Evolutionary conservation across 768 basidiomycete genomes (phyloP), one percentile per base, ranked within the genome.

Genomic region (Floccularia luteovirens): DNA sequence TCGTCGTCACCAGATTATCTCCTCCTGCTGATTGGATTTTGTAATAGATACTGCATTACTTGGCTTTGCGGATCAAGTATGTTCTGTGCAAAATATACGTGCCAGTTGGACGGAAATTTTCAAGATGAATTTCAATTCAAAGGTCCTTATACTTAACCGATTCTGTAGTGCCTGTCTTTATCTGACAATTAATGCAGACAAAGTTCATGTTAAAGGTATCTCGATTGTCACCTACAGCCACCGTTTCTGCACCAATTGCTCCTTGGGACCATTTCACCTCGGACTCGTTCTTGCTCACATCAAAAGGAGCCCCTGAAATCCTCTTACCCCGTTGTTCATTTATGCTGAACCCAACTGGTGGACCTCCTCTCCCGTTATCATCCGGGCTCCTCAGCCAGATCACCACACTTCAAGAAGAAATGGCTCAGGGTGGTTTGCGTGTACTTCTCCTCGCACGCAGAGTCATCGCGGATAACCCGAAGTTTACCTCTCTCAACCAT

Each of bases 381-480:
- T 23, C 43, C 2, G 41, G 43, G 7, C 52, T 52, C 4, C 56
- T 59, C 24, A 50, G 55, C 4, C 44, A 52, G 2, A 57, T 72
- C 17, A 44, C 54, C 4, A 53, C 56, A 1, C 48, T 62, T 3
- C 73, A 74, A 48, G 73, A 73, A 41, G 52, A 55, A 14, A 75
- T 69, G 66, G 74, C 78, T 2, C 50, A 62, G 8, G 61, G 65
- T 39, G 79, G 79, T 1, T 75, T 75, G 48, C 67, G 79, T n/a
- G 78, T 82, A n/a, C 61, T 82, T 10, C 59, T 78, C 1, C 64
- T 81, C 13, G 74, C 77, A 20, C 64, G 71, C 33, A 64, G 67
- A 11, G 43, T 69, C 11, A 46, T 78, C 14, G 44, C 54, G 1
- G 57, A 50, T 7, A 53, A 54, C 13, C 50, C 51, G 7, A 28